These are phyloP conservation scores for Trichophyton simii DNA, from an alignment of 2,329 filamentous ascomycete genomes.

Conservation along the genomic window DNA sequence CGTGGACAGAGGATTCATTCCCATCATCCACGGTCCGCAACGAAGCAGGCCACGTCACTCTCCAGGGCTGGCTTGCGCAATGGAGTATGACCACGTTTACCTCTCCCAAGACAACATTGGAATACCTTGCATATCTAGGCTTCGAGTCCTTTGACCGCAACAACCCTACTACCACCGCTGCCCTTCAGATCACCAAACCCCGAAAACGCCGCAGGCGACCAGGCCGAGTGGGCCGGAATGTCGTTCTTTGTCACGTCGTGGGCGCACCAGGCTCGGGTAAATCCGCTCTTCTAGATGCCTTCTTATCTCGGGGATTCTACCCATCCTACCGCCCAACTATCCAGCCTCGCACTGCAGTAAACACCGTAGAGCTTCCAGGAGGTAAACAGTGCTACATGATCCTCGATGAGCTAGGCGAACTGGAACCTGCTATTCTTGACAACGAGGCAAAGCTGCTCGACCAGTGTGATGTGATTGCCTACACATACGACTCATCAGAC, in stretches of 20 bases:
- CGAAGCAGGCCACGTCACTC: slow-evolving; percentile 84
- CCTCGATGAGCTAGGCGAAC: slow-evolving; percentile 82
- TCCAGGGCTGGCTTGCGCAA: slow-evolving; percentile 95
- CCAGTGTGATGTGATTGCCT: slow-evolving; percentile 86
- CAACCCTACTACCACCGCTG: slow-evolving; percentile 66
- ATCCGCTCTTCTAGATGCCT: slow-evolving; percentile 78
- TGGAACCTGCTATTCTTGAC: slow-evolving; percentile 89
- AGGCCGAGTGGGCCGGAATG: slow-evolving; percentile 81
- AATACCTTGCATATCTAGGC: slow-evolving; percentile 90
- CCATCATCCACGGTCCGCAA: slow-evolving; percentile 90
- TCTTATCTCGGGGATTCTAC: slow-evolving; percentile 78
- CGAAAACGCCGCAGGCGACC: slow-evolving; percentile 72
- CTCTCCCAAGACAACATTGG: slow-evolving; percentile 85
- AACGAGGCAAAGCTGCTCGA: slow-evolving; percentile 75
- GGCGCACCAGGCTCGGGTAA: slow-evolving; percentile 81
- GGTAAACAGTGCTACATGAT: slow-evolving; percentile 97
- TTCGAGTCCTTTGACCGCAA: slow-evolving; percentile 66
- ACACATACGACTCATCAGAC: slow-evolving; percentile 92
- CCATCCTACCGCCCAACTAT: slow-evolving; percentile 83
- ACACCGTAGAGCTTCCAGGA: slow-evolving; percentile 88
- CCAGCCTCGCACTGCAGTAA: slow-evolving; percentile 83
- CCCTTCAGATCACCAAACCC: slow-evolving; percentile 83
- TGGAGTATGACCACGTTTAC: slow-evolving; percentile 99
- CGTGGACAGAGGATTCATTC: slow-evolving; percentile 81
- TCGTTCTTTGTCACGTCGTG: slow-evolving; percentile 85